phyloP scores from a whole-genome alignment of 1,284 basidiomycete genomes.

The Ganoderma meredithae region DNA sequence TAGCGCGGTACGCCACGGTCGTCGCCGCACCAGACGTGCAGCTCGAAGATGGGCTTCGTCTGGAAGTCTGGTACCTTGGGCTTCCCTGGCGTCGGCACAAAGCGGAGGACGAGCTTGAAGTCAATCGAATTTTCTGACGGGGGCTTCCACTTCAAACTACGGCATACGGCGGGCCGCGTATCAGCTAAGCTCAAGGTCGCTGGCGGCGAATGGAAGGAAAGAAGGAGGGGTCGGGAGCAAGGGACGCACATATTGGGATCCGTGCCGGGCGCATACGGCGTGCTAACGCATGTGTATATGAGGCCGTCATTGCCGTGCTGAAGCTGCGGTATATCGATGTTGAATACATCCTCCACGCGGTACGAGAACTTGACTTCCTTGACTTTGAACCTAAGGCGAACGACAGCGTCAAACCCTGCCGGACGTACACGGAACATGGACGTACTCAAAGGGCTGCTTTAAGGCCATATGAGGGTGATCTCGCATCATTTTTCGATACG shows the following conservation, averaged over 20 bases:
- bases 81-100: slow-evolving; percentile 72
- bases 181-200: slow-evolving; percentile 19
- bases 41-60: slow-evolving; percentile 87
- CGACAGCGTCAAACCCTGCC: background rate
- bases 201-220: background rate
- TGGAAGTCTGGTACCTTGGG: slow-evolving; percentile 76
- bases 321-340: slow-evolving; percentile 84
- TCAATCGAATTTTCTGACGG: slow-evolving; percentile 98
- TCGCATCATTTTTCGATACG: slow-evolving; percentile 76
- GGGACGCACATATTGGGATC: slow-evolving; percentile 86
- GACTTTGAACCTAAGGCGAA: slow-evolving; percentile 71
- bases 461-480: slow-evolving; percentile 72
- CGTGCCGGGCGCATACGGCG: slow-evolving; percentile 89
- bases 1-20: slow-evolving; percentile 67
- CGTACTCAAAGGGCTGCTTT: slow-evolving; percentile 87
- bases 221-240: slow-evolving; percentile 7
- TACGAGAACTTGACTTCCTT: slow-evolving; percentile 94
- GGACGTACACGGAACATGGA: slow-evolving; percentile 30
- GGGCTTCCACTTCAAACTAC: slow-evolving; percentile 98
- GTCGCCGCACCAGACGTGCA: slow-evolving; percentile 83
- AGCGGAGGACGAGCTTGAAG: slow-evolving; percentile 93
- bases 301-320: slow-evolving; percentile 96
- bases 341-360: slow-evolving; percentile 86
- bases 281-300: slow-evolving; percentile 93
- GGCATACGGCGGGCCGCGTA: slow-evolving; percentile 1